Conservation (phyloP, 2,329 filamentous ascomycete genomes). For the Achaetomium macrosporum region DNA sequence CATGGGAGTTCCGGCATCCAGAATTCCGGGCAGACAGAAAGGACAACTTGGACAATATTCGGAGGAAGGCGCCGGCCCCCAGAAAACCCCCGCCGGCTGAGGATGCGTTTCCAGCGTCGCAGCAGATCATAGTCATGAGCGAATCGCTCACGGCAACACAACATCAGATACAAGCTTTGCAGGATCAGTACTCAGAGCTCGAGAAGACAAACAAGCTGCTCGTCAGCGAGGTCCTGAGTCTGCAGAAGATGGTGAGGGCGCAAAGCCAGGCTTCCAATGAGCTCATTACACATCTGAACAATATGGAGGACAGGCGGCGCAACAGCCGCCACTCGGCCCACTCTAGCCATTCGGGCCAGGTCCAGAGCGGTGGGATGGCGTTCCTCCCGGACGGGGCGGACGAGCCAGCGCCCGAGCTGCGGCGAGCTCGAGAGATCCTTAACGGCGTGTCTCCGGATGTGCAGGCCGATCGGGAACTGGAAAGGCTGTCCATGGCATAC, state of each 20-base stretch:
- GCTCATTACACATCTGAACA: constrained; percentile 51
- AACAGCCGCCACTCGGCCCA: constrained; percentile 36
- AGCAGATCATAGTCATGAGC: constrained; percentile 85
- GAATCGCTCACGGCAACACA: constrained; percentile 85
- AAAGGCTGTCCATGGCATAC: constrained; percentile 50
- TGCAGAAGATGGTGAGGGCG: constrained; percentile 56
- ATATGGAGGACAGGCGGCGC: constrained; percentile 40
- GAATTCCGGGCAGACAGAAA: constrained; percentile 95
- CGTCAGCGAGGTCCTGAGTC: constrained; percentile 53
- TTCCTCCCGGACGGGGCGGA: constrained; percentile 43
- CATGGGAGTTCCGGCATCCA: constrained; percentile 96
- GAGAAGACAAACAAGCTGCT: constrained; percentile 56
- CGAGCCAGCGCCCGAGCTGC: constrained; percentile 45
- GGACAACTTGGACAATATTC: constrained; percentile 92
- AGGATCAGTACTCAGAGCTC: constrained; percentile 78
- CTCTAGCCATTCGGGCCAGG: constrained; percentile 33
- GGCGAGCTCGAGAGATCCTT: constrained; percentile 51
- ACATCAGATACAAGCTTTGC: constrained; percentile 82
- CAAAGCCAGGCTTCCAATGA: constrained; percentile 54
- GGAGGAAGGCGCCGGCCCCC: constrained; percentile 87
- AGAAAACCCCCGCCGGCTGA: constrained; percentile 63
- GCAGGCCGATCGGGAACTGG: constrained; percentile 49
- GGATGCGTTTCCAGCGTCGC: constrained; percentile 71
- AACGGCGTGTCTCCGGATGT: constrained; percentile 47
- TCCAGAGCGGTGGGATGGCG: constrained; percentile 37